Percentiles rank a stretch among this genome's conserved stretches.
Conservation (phyloP, 192 early-diverging fungal genomes). For the Spizellomyces sp. region DNA sequence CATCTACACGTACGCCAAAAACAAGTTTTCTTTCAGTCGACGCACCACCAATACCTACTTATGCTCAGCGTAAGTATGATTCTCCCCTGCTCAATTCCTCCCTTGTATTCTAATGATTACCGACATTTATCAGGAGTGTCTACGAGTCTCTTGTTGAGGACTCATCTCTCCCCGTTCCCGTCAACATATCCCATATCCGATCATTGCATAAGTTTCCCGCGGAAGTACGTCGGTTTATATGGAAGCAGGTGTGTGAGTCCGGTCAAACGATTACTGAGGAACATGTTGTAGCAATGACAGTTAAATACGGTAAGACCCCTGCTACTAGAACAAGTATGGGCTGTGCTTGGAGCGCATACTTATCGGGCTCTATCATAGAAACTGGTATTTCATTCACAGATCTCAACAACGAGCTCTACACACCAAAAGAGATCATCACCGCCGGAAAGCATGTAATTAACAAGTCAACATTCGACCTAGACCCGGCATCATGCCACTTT, state of each 20-base stretch:
- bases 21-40: constrained; percentile 43
- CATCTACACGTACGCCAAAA: constrained; percentile 45
- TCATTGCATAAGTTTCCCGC: constrained; percentile 47
- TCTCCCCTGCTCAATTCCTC: background rate
- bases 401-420: constrained; percentile 48
- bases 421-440: constrained; percentile 41
- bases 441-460: constrained; percentile 38
- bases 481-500: constrained; percentile 38
- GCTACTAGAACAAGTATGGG: background rate
- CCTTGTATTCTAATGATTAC: no score
- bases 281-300: constrained; percentile 43
- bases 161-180: constrained; percentile 41
- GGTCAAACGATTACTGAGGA: constrained; percentile 47
- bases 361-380: constrained; percentile 14
- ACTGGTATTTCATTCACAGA: constrained; percentile 41
- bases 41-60: constrained; percentile 52
- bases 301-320: constrained; percentile 36
- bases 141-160: constrained; percentile 51
- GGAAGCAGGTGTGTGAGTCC: constrained; percentile 39
- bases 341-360: background rate
- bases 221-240: constrained; percentile 40
- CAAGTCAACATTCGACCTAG: constrained; percentile 36
- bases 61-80: constrained; percentile 40
- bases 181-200: constrained; percentile 51
- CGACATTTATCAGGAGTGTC: constrained; percentile 31